Evolutionary conservation across 78 protist genomes (phyloP), one percentile per base, ranked within the genome.

Genomic region (Dictyostelium citrinum): DNA sequence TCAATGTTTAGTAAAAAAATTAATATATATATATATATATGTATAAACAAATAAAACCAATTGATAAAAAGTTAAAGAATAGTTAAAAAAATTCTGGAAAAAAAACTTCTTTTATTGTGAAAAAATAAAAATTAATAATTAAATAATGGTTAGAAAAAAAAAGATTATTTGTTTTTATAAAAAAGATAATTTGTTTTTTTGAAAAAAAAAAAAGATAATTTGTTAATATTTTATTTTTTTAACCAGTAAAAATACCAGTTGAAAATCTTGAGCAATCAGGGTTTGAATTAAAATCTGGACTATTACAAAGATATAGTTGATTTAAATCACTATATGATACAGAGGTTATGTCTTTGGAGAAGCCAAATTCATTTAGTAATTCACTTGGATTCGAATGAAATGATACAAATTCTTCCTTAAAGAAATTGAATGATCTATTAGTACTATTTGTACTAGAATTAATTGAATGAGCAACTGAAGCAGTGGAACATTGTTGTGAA

Each of bases 291-390:
- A 80, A 80, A 12, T 49, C 75, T 35, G 71, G 84, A 79, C 58
- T 27, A 55, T 80, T 80, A 11, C 49, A 80, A 10, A 51, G 46
- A 80, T 55, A 80, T 20, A 35, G 10, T 35, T 24, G 17, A 55
- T 55, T 80, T 55, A 80, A 55, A 58, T 80, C 84, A 22, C 39
- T 31, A 80, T 80, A 80, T 1, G 84, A 55, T 17, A 80, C 72
- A 4, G 46, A 55, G 1, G 68, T 39, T 17, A 31, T 80, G 20
- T 80, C 84, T 33, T 80, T 80, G 9, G 74, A 55, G n/a, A 80
- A 80, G 2, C 84, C 84, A 80, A 45, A 55, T 29, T 49, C 72
- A 5, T 29, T 29, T 49, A 80, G 6, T 55, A 80, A 33, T 27
- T 77, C 83, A 5, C 35, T 22, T 80, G 84, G 84, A 31, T 55